Conservation (phyloP, 352 stramenopile species). For the Phytophthora sp. region DNA sequence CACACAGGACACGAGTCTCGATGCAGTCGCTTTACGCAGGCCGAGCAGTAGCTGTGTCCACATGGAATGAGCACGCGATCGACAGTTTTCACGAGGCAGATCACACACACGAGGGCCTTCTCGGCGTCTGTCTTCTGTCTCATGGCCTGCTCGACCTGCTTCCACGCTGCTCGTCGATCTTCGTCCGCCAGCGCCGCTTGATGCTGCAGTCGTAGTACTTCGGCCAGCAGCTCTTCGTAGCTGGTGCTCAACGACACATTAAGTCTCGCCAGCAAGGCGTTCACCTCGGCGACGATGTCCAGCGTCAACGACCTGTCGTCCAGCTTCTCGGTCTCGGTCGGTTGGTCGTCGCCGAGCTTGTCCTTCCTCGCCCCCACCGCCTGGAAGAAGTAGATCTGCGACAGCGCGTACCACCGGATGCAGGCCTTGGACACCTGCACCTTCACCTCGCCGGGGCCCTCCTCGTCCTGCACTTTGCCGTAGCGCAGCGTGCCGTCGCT, state of each 20-base stretch:
- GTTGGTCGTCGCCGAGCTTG: background rate
- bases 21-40: slow-evolving; percentile 51
- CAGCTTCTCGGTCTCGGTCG: background rate
- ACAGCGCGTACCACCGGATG: slow-evolving; percentile 47
- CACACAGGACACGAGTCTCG: slow-evolving; percentile 52
- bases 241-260: slow-evolving; percentile 59
- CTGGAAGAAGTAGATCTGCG: slow-evolving; percentile 61
- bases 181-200: slow-evolving; percentile 48
- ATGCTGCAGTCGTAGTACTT: slow-evolving; percentile 50
- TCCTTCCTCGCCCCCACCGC: slow-evolving; percentile 7
- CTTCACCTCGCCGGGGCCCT: slow-evolving; percentile 37
- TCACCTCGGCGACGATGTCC: slow-evolving; percentile 49
- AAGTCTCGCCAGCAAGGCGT: slow-evolving; percentile 46
- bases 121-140: slow-evolving; percentile 56
- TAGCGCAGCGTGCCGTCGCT: slow-evolving; percentile 41
- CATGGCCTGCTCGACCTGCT: slow-evolving; percentile 45
- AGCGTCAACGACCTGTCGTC: slow-evolving; percentile 6
- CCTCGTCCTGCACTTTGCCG: slow-evolving; percentile 38
- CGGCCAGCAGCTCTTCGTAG: slow-evolving; percentile 51
- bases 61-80: slow-evolving; percentile 64
- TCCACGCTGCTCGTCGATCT: slow-evolving; percentile 34
- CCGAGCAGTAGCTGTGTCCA: slow-evolving; percentile 63
- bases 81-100: slow-evolving; percentile 60
- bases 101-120: slow-evolving; percentile 57
- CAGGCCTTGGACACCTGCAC: slow-evolving; percentile 47